These are phyloP conservation scores for Ophiosphaerella narmari DNA, from an alignment of 2,329 filamentous ascomycete species.

Conservation along the genomic window DNA sequence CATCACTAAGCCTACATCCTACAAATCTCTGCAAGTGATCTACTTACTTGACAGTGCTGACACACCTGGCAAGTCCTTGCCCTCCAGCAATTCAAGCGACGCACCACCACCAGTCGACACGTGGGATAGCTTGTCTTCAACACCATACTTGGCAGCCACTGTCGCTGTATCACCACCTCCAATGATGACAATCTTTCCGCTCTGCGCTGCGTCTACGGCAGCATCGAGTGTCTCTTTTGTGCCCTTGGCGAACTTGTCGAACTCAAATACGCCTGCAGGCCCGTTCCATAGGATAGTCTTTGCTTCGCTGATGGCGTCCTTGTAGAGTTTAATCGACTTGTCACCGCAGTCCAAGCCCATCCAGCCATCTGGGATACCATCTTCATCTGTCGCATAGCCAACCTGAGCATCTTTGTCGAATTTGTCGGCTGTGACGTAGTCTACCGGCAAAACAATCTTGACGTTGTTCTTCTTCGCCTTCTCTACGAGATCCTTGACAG, in stretches of 20 bases:
- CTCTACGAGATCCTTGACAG: slow-evolving; percentile 81
- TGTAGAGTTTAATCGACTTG: slow-evolving; percentile 86
- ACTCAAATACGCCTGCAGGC: slow-evolving; percentile 95
- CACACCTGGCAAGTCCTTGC: slow-evolving; percentile 96
- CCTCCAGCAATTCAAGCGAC: slow-evolving; percentile 93
- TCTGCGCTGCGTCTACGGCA: slow-evolving; percentile 77
- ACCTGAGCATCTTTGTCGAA: slow-evolving; percentile 84
- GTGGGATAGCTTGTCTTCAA: slow-evolving; percentile 96
- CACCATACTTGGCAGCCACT: slow-evolving; percentile 94
- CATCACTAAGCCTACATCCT: slow-evolving; percentile 31
- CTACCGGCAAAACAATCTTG: slow-evolving; percentile 89
- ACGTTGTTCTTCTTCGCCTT: slow-evolving; percentile 98
- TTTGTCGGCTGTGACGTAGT: slow-evolving; percentile 96
- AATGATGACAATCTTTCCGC: slow-evolving; percentile 96
- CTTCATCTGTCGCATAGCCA: slow-evolving; percentile 79
- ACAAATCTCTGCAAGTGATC: slow-evolving; percentile 26
- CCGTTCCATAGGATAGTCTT: slow-evolving; percentile 99
- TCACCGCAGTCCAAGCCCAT: slow-evolving; percentile 96
- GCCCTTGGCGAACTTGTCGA: slow-evolving; percentile 88
- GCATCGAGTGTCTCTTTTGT: slow-evolving; percentile 93
- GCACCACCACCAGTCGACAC: slow-evolving; percentile 97
- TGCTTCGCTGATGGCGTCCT: slow-evolving; percentile 81
- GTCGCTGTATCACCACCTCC: slow-evolving; percentile 98
- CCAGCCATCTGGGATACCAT: slow-evolving; percentile 95
- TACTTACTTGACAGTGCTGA: slow-evolving; percentile 81